A percentile compares a stretch with the other conserved stretches of the same genome.
Evolutionary conservation across 495 filamentous ascomycete species (phyloP).

Genomic region (Penicillium tannophilum): DNA sequence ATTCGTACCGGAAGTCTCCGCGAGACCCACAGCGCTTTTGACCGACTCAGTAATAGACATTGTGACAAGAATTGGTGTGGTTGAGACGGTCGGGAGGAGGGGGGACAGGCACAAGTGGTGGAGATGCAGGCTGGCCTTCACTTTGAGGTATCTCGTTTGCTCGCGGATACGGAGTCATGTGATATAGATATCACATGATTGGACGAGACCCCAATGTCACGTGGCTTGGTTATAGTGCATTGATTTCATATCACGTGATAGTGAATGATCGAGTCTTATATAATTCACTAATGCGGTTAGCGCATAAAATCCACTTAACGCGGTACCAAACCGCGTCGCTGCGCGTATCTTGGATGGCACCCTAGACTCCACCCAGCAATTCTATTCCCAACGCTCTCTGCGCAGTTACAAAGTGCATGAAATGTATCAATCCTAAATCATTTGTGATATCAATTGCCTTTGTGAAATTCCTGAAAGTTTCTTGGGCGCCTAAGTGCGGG

Average conservation of each 20-base stretch:
- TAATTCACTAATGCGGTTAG: conserved; percentile 30
- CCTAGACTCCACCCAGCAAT: conserved; percentile 23
- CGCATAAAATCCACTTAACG: conserved; percentile 31
- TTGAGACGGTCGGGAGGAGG: conserved; percentile 17
- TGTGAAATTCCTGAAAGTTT: conserved; percentile 3
- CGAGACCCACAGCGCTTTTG: conserved; percentile 56
- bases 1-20: conserved; percentile 46
- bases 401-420: conserved; percentile 14
- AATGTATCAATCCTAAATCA: conserved; percentile 20
- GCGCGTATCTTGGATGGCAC: conserved; percentile 26
- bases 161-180: conserved; percentile 31
- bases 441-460: conserved; percentile 16
- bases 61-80: conserved; percentile 25
- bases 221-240: neutral
- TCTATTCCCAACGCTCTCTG: conserved; percentile 21
- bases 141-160: conserved; percentile 35
- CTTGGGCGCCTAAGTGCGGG: neutral
- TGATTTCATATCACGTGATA: neutral
- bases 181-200: conserved; percentile 25
- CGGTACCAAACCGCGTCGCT: conserved; percentile 14
- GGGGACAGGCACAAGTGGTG: conserved; percentile 22
- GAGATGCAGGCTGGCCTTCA: conserved; percentile 35
- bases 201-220: neutral
- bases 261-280: neutral
- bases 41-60: conserved; percentile 56